These are phyloP conservation scores for Solanum commersonii DNA, from an alignment of 257 asterid species.

Conservation along the genomic window DNA sequence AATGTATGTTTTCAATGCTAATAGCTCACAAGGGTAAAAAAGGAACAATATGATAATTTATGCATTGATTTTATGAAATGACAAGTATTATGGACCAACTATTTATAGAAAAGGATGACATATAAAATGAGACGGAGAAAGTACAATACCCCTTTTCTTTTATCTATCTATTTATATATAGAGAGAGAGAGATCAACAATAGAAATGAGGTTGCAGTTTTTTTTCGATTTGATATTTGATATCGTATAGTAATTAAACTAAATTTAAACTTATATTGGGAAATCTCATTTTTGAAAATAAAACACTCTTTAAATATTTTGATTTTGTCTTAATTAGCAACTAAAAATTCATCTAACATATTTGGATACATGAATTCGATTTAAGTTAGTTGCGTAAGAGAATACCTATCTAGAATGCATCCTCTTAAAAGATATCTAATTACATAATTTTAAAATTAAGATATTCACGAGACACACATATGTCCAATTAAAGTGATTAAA, in stretches of 20 bases:
- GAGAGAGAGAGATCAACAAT: too few species aligned
- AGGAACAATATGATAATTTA: too few species aligned
- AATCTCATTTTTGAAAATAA: background rate
- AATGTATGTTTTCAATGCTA: too few species aligned
- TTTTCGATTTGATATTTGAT: background rate
- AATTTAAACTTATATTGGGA: background rate
- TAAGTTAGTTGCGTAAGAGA: background rate
- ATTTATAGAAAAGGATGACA: too few species aligned
- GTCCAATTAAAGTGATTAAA: background rate
- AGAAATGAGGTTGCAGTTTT: background rate
- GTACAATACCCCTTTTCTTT: background rate
- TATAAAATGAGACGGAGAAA: too few species aligned
- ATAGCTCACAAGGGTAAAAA: too few species aligned
- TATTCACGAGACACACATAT: background rate
- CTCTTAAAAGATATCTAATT: background rate
- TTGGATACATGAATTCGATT: too few species aligned
- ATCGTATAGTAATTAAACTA: background rate
- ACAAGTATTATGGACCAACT: too few species aligned
- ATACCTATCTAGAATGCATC: background rate
- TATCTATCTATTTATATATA: too few species aligned
- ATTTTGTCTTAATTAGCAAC: background rate
- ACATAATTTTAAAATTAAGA: too few species aligned
- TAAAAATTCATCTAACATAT: background rate
- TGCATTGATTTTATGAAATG: too few species aligned
- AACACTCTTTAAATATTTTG: background rate